Evolutionary conservation across 129 eudicot genomes (phyloP).

Genomic region (Helianthus annuus): DNA sequence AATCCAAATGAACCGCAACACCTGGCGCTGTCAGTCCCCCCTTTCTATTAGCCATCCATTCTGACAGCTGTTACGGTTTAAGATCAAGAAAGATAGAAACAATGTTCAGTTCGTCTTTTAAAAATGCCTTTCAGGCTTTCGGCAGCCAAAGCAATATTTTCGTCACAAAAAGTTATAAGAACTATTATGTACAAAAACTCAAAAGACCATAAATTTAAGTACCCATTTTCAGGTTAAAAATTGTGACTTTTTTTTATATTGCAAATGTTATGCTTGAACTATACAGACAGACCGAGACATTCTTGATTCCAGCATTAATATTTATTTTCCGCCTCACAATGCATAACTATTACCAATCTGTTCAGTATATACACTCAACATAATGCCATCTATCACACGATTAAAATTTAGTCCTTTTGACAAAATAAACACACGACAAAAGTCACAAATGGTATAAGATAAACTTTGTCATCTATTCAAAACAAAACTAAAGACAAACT

Average conservation of each 20-base stretch:
- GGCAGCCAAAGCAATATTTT: neutral
- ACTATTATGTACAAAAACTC: neutral
- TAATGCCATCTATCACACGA: neutral
- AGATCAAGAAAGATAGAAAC: neutral
- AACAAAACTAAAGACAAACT: too few relatives aligned
- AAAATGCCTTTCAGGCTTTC: neutral
- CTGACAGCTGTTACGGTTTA: conserved; percentile 51
- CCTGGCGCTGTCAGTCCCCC: conserved; percentile 30
- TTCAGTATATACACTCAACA: neutral
- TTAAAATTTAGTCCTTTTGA: neutral
- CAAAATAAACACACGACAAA: too few relatives aligned
- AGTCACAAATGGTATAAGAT: neutral
- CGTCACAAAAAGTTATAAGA: neutral
- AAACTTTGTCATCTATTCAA: neutral
- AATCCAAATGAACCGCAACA: conserved; percentile 44
- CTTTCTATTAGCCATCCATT: conserved; percentile 59
- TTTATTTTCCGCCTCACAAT: neutral
- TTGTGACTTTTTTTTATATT: neutral
- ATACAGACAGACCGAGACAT: neutral
- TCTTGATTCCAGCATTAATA: too few relatives aligned
- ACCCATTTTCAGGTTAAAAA: neutral
- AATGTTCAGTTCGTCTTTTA: neutral
- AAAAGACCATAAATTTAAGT: conserved; percentile 13
- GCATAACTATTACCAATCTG: neutral
- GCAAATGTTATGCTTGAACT: neutral